These are phyloP conservation scores for Penicillium sp. DNA, from an alignment of 2,329 filamentous ascomycete genomes.

Conservation along the genomic window DNA sequence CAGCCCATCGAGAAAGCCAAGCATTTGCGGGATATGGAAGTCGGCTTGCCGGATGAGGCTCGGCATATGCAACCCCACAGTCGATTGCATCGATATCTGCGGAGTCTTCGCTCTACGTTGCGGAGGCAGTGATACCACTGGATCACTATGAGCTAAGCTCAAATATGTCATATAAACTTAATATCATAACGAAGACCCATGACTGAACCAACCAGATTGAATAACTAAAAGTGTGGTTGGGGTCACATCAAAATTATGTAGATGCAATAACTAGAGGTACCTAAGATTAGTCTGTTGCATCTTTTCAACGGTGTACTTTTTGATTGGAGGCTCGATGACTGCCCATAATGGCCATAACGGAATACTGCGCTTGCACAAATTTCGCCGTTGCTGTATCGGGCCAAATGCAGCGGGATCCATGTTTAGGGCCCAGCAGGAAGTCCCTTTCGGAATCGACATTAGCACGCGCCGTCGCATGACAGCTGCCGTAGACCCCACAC, in stretches of 20 bases:
- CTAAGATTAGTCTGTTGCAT: no score
- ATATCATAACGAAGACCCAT: background rate
- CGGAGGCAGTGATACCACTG: background rate
- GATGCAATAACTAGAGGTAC: no score
- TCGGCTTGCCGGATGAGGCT: background rate
- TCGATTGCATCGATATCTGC: background rate
- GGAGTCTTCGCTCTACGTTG: background rate
- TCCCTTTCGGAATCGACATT: slow-evolving; percentile 7
- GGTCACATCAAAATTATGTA: no score
- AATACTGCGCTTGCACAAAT: background rate
- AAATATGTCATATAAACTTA: background rate
- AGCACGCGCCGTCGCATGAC: background rate
- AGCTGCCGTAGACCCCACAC: background rate
- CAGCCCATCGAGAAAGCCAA: background rate
- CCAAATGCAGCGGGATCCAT: slow-evolving; percentile 9
- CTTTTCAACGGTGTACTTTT: background rate
- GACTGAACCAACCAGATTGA: background rate
- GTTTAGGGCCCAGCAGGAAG: background rate
- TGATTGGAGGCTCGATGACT: background rate
- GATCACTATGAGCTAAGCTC: background rate
- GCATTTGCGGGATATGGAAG: background rate
- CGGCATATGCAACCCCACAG: background rate
- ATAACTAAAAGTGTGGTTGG: background rate
- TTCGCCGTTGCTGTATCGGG: slow-evolving; percentile 7
- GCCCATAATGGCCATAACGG: background rate